phyloP scores from a whole-genome alignment of 2,329 filamentous ascomycete genomes.

The Nemania sp. region DNA sequence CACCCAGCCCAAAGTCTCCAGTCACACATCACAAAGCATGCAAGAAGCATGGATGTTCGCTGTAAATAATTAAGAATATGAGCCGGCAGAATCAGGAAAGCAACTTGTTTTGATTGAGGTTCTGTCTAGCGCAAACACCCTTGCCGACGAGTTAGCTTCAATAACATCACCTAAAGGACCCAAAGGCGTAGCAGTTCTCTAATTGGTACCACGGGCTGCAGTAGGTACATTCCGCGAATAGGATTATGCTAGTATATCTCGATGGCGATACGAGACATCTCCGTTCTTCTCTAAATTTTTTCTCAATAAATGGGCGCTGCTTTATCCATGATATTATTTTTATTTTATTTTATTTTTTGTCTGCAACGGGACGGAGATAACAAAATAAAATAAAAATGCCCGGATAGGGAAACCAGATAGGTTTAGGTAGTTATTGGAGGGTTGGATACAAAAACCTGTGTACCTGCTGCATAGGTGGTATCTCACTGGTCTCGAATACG shows the following conservation, averaged over 20 bases:
- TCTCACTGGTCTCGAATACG: constrained; percentile 5
- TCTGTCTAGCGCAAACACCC: constrained; percentile 8
- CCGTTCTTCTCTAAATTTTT: no score
- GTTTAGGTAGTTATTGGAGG: background rate
- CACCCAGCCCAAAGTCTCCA: background rate
- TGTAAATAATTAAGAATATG: constrained; percentile 17
- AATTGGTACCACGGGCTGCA: background rate
- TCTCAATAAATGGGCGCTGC: no score
- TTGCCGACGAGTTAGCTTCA: background rate
- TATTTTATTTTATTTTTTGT: no score
- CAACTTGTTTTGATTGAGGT: constrained; percentile 6
- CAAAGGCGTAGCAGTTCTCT: background rate
- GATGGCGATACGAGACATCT: no score
- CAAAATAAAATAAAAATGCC: background rate
- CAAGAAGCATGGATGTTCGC: constrained; percentile 18
- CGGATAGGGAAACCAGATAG: constrained; percentile 15
- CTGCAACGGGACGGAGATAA: no score
- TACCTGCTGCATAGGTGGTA: background rate
- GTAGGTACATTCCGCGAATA: background rate
- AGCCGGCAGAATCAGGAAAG: background rate
- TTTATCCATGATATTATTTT: no score
- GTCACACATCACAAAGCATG: constrained; percentile 22
- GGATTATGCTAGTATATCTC: no score
- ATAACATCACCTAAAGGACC: background rate
- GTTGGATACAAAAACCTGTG: background rate